Base-by-base conservation (phyloP, 2,329 filamentous ascomycete genomes). In the Chalara sp. region DNA sequence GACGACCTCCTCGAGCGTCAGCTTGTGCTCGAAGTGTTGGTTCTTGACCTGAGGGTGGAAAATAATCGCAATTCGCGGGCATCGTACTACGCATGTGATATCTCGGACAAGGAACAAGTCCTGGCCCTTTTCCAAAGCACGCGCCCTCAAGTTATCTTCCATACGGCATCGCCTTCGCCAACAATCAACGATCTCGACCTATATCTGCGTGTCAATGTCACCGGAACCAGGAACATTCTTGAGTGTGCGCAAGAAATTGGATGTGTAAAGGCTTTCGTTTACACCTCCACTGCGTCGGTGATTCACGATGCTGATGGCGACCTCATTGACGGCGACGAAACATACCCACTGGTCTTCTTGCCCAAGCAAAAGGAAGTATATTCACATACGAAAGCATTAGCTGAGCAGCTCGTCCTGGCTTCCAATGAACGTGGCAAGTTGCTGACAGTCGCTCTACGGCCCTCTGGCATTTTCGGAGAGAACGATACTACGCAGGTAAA, bases 31-130 rank as follows among this genome's bases (percentile, higher is more conserved):
- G 67, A 68, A 53, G 79, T 91, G 33, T 78, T 81, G 37, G 85
- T 87, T 31, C 70, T 90, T 59, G 87, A 91, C 67, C 74, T 91
- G 58, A 79, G 76, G 54, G 88, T 84, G 65, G 72, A 75, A 49
- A 75, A 79, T 64, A 88, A 90, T 71, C 79, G 84, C 13, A 61
- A 73, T 12, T 67, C 79, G 29, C 41, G 29, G 7, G 72, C 75
- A 47, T 64, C 70, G 12, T 78, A 78, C 61, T 66, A 75, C 56
- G 67, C 72, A 53, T 70, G 67, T 58, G 74, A 76, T 59, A 72
- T 78, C 56, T 75, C 74, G 51, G 66, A 72, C 52, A 62, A 65
- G 44, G 65, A 67, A 5, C 61, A 64, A 37, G 67, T 75, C 60
- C 61, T 67, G 51, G 49, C 61, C 32, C 60, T 75, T 30, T 71